Evolutionary conservation across 225 moss, liverwort and hornwort species (phyloP).

Genomic region (Marchantia polymorpha): DNA sequence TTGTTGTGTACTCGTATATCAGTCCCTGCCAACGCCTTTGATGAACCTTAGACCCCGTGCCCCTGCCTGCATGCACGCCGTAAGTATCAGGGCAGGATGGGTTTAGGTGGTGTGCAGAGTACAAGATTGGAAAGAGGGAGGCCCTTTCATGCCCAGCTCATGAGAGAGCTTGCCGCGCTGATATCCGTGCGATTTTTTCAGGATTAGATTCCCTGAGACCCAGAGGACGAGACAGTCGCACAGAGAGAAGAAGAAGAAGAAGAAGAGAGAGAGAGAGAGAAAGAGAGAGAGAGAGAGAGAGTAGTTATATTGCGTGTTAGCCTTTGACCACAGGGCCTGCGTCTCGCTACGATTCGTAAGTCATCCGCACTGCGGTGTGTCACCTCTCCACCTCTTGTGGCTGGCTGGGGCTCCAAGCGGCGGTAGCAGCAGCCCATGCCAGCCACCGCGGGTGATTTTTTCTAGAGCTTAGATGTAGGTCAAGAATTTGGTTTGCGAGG

Average conservation of each 20-base stretch:
- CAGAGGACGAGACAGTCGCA: too few relatives aligned
- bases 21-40: conserved; percentile 7
- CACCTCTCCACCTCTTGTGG: conserved; percentile 9
- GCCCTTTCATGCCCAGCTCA: not conserved
- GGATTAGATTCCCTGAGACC: too few relatives aligned
- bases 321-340: conserved; percentile 6
- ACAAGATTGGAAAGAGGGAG: conserved; percentile 4
- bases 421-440: not conserved
- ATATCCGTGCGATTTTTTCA: too few relatives aligned
- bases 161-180: too few relatives aligned
- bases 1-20: not conserved
- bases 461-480: conserved; percentile 13
- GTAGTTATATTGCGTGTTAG: conserved; percentile 14
- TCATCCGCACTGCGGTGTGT: not conserved
- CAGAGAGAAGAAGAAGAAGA: too few relatives aligned
- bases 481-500: not conserved
- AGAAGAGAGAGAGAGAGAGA: conserved; percentile 1
- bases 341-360: not conserved
- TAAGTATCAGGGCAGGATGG: not conserved
- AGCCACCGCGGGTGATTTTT: conserved; percentile 6
- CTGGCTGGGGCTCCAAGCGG: not conserved
- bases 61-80: not conserved
- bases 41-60: not conserved
- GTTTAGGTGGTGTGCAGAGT: not conserved
- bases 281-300: not conserved